Percentiles rank a stretch among this genome's conserved stretches.
Conservation (phyloP, 371 early-diverging fungal genomes). For the Mucor lusitanicus region DNA sequence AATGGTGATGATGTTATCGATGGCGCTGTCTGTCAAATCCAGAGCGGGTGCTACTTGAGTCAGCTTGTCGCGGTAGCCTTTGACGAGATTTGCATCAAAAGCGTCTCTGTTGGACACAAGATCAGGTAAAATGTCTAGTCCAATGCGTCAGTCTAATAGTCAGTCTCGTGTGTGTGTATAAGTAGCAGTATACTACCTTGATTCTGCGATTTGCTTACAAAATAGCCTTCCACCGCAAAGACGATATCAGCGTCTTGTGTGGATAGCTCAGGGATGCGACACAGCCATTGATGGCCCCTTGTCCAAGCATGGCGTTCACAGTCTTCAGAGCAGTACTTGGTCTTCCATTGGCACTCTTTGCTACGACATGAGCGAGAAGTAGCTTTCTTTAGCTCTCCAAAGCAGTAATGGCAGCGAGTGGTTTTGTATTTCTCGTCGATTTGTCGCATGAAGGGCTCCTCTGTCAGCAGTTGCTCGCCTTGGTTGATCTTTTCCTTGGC, state of each 20-base stretch:
- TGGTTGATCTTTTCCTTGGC: neutral
- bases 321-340: constrained; percentile 14
- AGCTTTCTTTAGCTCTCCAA: neutral
- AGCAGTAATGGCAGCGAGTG: constrained; percentile 19
- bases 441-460: constrained; percentile 26
- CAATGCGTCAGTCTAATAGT: neutral
- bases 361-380: neutral
- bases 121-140: constrained; percentile 10
- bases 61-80: constrained; percentile 3
- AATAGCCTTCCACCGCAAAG: constrained; percentile 25
- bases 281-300: constrained; percentile 19
- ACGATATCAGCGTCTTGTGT: constrained; percentile 1
- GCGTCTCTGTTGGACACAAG: constrained; percentile 19
- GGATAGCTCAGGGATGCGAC: constrained; percentile 17
- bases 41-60: neutral
- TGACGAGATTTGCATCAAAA: neutral
- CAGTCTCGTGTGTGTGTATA: neutral
- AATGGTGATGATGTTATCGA: constrained; percentile 18
- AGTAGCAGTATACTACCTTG: neutral
- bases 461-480: constrained; percentile 12
- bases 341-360: constrained; percentile 9
- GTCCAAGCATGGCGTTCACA: constrained; percentile 22
- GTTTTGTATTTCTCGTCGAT: neutral
- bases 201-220: constrained; percentile 6
- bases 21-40: constrained; percentile 4